Evolutionary conservation across 768 basidiomycete species (phyloP).

Genomic region (Dioszegia crocea): DNA sequence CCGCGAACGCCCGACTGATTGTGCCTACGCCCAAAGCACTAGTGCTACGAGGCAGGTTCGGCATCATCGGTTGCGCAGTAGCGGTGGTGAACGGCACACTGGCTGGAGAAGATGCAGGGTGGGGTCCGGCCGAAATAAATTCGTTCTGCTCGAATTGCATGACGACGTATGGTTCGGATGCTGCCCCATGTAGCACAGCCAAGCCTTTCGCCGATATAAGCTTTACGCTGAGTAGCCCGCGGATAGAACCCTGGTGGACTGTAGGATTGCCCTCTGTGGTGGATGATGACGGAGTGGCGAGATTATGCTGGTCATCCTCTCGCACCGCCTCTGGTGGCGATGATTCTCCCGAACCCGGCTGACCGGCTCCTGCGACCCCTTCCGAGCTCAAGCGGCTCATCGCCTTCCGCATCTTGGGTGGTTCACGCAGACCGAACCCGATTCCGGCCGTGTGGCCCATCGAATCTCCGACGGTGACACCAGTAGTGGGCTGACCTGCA

Average conservation of each 20-base stretch:
- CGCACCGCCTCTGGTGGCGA: background rate
- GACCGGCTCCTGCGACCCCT: slow-evolving; percentile 7
- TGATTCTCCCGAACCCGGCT: background rate
- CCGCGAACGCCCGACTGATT: slow-evolving; percentile 48
- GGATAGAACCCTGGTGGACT: slow-evolving; percentile 29
- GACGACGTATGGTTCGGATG: slow-evolving; percentile 67
- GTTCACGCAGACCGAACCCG: slow-evolving; percentile 48
- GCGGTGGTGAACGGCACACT: slow-evolving; percentile 43
- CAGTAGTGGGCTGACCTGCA: slow-evolving; percentile 41
- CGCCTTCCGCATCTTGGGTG: slow-evolving; percentile 49
- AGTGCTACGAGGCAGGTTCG: slow-evolving; percentile 33
- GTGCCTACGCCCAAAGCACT: slow-evolving; percentile 46
- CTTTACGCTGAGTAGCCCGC: slow-evolving; percentile 84
- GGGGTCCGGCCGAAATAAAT: slow-evolving; percentile 69
- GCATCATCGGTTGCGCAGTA: slow-evolving; percentile 36
- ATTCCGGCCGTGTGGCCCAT: slow-evolving; percentile 33
- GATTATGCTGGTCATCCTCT: background rate
- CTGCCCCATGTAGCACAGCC: slow-evolving; percentile 60
- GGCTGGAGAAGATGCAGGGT: slow-evolving; percentile 28
- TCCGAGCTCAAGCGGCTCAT: slow-evolving; percentile 31
- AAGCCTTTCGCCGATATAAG: slow-evolving; percentile 85
- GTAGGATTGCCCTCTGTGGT: slow-evolving; percentile 9
- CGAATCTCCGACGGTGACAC: slow-evolving; percentile 43
- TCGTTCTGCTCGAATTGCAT: slow-evolving; percentile 99
- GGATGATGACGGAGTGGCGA: background rate